Evolutionary conservation across 345 rosid species (phyloP).

Genomic region (Acer saccharum): DNA sequence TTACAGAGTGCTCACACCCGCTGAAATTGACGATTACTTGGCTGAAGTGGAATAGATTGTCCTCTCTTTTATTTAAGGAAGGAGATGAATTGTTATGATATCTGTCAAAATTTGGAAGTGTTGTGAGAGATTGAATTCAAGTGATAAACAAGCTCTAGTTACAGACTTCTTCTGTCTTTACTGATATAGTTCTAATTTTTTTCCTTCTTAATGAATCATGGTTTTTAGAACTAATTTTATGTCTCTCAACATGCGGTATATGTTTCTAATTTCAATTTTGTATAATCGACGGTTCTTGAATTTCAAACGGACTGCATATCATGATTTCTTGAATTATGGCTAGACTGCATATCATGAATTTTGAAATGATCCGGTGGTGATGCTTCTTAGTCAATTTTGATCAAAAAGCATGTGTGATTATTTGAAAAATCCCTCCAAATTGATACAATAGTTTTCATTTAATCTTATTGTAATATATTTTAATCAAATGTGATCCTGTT

Average conservation of each 20-base stretch:
- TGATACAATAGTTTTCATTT: no score
- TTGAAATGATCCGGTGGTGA: no score
- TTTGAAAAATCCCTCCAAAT: no score
- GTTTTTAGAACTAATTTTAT: neutral
- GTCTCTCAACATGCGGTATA: neutral
- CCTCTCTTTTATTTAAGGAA: neutral
- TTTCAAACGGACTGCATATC: neutral
- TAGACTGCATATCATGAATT: no score
- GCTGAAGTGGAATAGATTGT: conserved; percentile 59
- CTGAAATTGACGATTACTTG: conserved; percentile 67
- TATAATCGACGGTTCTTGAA: neutral
- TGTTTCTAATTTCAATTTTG: neutral
- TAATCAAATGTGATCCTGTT: no score
- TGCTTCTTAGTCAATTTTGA: no score
- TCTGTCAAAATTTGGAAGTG: neutral
- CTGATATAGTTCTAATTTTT: neutral
- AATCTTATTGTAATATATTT: no score
- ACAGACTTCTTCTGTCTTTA: neutral
- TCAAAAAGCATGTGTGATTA: no score
- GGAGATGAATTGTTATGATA: neutral
- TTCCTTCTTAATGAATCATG: neutral
- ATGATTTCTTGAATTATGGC: no score
- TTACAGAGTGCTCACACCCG: conserved; percentile 78
- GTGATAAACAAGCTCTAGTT: conserved; percentile 5
- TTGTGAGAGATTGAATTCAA: conserved; percentile 9